phyloP scores from a whole-genome alignment of 148 eudicot species.

The Camellia sinensis region DNA sequence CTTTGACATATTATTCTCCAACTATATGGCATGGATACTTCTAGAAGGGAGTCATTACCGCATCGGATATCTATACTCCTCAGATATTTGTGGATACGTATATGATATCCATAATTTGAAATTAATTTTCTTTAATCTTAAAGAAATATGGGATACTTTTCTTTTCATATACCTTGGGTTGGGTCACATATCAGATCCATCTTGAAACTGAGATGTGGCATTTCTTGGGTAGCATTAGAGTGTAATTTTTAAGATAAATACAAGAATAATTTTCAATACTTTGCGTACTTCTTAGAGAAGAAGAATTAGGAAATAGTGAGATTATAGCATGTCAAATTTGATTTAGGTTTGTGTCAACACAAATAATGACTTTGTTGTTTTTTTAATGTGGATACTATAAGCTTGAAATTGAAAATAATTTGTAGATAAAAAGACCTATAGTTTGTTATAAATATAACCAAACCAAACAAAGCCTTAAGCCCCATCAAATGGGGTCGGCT shows the following conservation, averaged over 20 bases:
- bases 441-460: too few species aligned
- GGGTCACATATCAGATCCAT: not conserved
- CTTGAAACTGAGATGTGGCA: not conserved
- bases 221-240: not conserved
- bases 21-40: not conserved
- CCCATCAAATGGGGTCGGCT: too few species aligned
- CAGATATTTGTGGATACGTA: not conserved
- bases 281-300: not conserved
- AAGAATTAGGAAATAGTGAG: not conserved
- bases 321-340: not conserved
- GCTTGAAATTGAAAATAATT: too few species aligned
- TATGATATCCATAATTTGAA: not conserved
- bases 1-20: not conserved
- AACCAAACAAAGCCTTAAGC: too few species aligned
- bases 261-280: not conserved
- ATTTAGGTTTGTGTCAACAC: not conserved
- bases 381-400: not conserved
- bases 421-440: too few species aligned
- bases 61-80: too few species aligned
- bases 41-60: not conserved
- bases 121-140: not conserved
- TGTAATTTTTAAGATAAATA: too few species aligned
- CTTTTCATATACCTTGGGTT: too few species aligned
- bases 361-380: not conserved
- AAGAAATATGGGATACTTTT: not conserved